These are phyloP conservation scores for Dothideomycetes sp. DNA, from an alignment of 2,329 filamentous ascomycete genomes.

Conservation along the genomic window DNA sequence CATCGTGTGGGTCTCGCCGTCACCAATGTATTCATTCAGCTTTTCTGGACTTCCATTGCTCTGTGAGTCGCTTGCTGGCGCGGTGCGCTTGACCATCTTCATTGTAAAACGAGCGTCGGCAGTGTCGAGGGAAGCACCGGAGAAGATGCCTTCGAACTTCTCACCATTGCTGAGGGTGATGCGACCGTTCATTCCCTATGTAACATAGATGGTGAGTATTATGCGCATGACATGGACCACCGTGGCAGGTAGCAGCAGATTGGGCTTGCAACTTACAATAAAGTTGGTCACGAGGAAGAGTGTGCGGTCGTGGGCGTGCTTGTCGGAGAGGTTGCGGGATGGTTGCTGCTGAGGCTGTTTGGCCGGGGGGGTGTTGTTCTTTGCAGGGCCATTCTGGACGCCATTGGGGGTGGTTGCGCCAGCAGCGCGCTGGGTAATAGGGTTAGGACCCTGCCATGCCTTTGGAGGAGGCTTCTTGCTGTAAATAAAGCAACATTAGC, in stretches of 20 bases:
- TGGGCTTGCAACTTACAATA: slow-evolving; percentile 38
- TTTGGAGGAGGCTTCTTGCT: slow-evolving; percentile 44
- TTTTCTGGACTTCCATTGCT: slow-evolving; percentile 33
- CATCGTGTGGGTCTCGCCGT: slow-evolving; percentile 42
- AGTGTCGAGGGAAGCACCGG: slow-evolving; percentile 40
- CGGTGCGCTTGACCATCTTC: slow-evolving; percentile 53
- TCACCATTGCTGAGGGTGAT: slow-evolving; percentile 51
- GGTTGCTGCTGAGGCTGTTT: slow-evolving; percentile 15
- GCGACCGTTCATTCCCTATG: slow-evolving; percentile 46
- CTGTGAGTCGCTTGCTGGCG: slow-evolving; percentile 26
- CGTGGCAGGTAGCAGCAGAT: neutral
- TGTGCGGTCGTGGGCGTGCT: slow-evolving; percentile 49
- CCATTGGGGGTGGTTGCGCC: slow-evolving; percentile 38
- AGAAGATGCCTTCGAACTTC: slow-evolving; percentile 50
- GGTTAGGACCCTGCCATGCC: slow-evolving; percentile 52
- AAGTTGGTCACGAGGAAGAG: slow-evolving; percentile 48
- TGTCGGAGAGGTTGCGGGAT: slow-evolving; percentile 38
- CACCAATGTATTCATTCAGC: slow-evolving; percentile 33
- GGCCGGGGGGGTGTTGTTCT: slow-evolving; percentile 19
- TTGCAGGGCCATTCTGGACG: slow-evolving; percentile 25
- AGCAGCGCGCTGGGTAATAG: slow-evolving; percentile 46
- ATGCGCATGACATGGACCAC: neutral
- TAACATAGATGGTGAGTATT: too few species aligned
- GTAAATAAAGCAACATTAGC: slow-evolving; percentile 8
- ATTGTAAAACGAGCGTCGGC: slow-evolving; percentile 45